Evolutionary conservation across 2,329 filamentous ascomycete genomes (phyloP), one percentile per base, ranked within the genome.

Genomic region (Huntiella moniliformis): DNA sequence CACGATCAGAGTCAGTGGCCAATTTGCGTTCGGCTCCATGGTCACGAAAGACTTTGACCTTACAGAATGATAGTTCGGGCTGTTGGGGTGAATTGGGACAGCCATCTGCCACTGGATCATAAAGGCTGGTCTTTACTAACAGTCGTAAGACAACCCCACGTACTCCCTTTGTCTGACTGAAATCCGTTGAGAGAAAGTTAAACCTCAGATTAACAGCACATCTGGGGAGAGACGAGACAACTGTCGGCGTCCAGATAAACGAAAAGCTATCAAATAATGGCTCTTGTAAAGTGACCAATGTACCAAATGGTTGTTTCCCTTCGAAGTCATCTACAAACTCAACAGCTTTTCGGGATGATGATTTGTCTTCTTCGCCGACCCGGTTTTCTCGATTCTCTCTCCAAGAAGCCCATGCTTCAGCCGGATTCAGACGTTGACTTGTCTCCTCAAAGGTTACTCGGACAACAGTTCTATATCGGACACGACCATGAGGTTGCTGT

Each of bases 401-500:
- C 91, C 84, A 93, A 37, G 91, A 65, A 60, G 63, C 83, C 86
- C 86, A 93, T 58, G 85, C 92, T 10, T 79, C 71, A 13, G 76
- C 76, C 1, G 86, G 87, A 53, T 83, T 83, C 55, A 79, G 76
- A 51, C 88, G 73, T 60, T 96, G 91, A 58, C 93, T 81, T 51
- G 95, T 86, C 51, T 98, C 91, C 58, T 98, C 88, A 56, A 96
- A 98, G 0, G 88, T 95, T 40, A 98, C 79, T n/a, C 91, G 80
- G 40, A 98, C 74, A 58, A 81, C 94, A 0, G 88, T 96, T 46
- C 91, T 76, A 58, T 95, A 95, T 53, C 73, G 80, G 11, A 79
- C 67, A 77, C 4, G 71, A 71, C 0, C 66, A 60, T 32, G 72
- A 64, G 2, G 74, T 69, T 4, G 78, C 62, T 33, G 36, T 2